Evolutionary conservation across 2,329 filamentous ascomycete species (phyloP).

Genomic region (Fusarium nygamai): DNA sequence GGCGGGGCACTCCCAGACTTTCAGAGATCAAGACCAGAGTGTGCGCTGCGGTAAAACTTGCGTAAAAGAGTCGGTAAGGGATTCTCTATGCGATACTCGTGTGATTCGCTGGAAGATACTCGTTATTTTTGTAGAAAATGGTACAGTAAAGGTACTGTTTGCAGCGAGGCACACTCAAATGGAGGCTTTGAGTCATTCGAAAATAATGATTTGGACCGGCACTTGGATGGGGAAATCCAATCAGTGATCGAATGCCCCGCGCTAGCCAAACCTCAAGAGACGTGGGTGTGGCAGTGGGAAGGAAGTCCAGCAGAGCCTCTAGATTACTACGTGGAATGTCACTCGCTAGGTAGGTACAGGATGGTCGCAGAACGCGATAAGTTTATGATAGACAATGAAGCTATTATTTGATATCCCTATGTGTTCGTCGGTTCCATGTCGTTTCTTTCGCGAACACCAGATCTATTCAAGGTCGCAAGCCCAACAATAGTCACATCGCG

Average conservation of each 20-base stretch:
- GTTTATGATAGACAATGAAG: background rate
- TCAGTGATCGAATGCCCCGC: constrained; percentile 45
- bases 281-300: constrained; percentile 3
- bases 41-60: constrained; percentile 1
- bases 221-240: constrained; percentile 36
- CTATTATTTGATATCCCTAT: background rate
- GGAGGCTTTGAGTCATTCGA: constrained; percentile 49
- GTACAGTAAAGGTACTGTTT: constrained; percentile 14
- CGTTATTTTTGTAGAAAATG: background rate
- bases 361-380: background rate
- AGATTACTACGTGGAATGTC: background rate
- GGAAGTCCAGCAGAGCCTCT: constrained; percentile 27
- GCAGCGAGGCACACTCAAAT: constrained; percentile 15
- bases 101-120: background rate
- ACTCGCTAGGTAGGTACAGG: background rate
- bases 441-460: background rate
- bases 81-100: background rate
- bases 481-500: background rate
- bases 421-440: background rate
- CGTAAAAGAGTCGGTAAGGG: background rate
- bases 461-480: no score
- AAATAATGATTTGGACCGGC: constrained; percentile 41
- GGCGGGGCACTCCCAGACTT: constrained; percentile 34
- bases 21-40: constrained; percentile 7
- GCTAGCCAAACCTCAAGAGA: constrained; percentile 39